Base-by-base conservation (phyloP, 345 rosid species). In the Salix suchowensis region DNA sequence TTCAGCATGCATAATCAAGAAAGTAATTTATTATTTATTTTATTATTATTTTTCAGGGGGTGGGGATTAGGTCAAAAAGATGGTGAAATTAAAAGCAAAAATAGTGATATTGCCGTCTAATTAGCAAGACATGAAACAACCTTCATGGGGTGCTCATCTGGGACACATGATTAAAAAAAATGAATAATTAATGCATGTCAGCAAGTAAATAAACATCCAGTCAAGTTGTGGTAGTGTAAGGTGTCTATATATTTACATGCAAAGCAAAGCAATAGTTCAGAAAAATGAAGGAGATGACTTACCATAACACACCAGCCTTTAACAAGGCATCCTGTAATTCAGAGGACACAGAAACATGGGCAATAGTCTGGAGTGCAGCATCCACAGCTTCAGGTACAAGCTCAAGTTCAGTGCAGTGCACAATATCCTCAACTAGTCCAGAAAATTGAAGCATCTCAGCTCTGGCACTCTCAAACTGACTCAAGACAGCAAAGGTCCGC, bases 221-320 rank as follows among this genome's bases (percentile, higher is more conserved):
- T 10, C 44, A 10, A 40, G 44, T 40, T 40, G 44, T 13, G 12
- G 13, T 5, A 40, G 44, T 10, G 44, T 40, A 40, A 40, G 44
- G 44, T 40, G 44, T 40, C 3, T 10, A 11, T 46, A 14, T 12
- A 10, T 12, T 3, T 13, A 2, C 50, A 44, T 44, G 16, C 14
- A 44, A 44, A 26, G 61, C 30, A 19, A 26, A 16, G 28, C 4
- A 15, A 30, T 1, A 26, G 16, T 6, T 48, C 36, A 42, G 4
- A 40, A 19, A 74, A 42, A 60, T 19, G 19, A 21, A 55, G 15
- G 32, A 44, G 76, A 18, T 24, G 30, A 78, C 87, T 86, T 84
- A 96, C 99, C 99, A 96, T 72, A 96, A 83, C 69, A 89, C 98
- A 76, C 99, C 99, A 26, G 99, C 98, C 83, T 84, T 92, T 74